Evolutionary conservation across 2,329 filamentous ascomycete genomes (phyloP).

Genomic region (Zasmidium cellare): DNA sequence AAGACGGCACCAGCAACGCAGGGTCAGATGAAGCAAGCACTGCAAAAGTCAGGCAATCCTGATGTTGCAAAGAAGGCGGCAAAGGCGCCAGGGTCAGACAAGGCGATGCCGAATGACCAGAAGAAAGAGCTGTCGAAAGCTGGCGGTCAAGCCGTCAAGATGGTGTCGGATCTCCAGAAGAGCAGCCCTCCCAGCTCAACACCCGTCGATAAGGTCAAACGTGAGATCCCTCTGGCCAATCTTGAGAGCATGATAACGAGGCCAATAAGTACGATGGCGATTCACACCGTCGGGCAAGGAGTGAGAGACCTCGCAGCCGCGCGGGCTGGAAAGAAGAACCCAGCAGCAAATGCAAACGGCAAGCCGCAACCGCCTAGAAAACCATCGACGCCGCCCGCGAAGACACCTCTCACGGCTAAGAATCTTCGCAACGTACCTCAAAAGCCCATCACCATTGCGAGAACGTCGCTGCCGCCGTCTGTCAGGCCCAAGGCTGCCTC

Average conservation of each 20-base stretch:
- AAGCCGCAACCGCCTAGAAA: not conserved
- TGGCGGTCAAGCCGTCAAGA: constrained; percentile 18
- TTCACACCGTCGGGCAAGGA: constrained; percentile 31
- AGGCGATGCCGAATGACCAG: constrained; percentile 21
- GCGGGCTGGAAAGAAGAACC: constrained; percentile 24
- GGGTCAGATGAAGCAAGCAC: constrained; percentile 28
- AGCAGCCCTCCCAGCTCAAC: constrained; percentile 6
- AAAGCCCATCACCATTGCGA: not conserved
- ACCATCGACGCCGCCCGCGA: not conserved
- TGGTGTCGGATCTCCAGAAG: constrained; percentile 8
- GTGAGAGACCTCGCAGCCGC: constrained; percentile 31
- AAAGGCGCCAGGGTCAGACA: constrained; percentile 25
- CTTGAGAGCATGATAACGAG: constrained; percentile 36
- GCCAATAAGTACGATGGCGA: constrained; percentile 35
- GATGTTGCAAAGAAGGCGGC: constrained; percentile 27
- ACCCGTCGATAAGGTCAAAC: constrained; percentile 25
- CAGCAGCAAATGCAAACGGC: not conserved
- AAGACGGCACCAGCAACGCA: constrained; percentile 31
- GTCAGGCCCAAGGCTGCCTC: constrained; percentile 3
- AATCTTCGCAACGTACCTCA: not conserved
- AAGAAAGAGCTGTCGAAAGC: constrained; percentile 25
- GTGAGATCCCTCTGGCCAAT: constrained; percentile 34
- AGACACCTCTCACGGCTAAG: constrained; percentile 8
- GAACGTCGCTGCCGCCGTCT: constrained; percentile 1
- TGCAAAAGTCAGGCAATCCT: constrained; percentile 25